phyloP scores from a whole-genome alignment of 2,329 filamentous ascomycete species.

The Paecilomyces fulvus region DNA sequence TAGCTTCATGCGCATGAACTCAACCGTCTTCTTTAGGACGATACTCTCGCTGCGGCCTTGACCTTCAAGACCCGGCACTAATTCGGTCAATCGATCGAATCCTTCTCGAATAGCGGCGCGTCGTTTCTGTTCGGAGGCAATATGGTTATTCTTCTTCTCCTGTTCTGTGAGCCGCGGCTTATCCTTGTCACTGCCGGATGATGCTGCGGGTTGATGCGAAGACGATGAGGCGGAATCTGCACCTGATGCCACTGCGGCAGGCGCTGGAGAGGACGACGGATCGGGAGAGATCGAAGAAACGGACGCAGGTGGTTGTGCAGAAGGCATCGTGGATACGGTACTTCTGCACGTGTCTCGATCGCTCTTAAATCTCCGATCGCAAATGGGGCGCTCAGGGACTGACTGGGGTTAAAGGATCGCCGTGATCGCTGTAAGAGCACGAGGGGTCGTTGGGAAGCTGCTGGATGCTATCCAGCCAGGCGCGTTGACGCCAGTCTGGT shows the following conservation, averaged over 20 bases:
- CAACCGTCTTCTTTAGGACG: constrained; percentile 65
- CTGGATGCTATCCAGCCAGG: neutral
- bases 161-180: constrained; percentile 59
- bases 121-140: constrained; percentile 57
- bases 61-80: constrained; percentile 74
- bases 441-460: neutral
- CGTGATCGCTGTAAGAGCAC: neutral
- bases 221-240: constrained; percentile 9
- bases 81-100: constrained; percentile 70
- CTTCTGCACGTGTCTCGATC: neutral
- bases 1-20: constrained; percentile 55
- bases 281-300: constrained; percentile 17
- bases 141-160: constrained; percentile 68
- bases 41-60: constrained; percentile 78
- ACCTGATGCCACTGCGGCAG: constrained; percentile 15
- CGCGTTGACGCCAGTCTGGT: neutral
- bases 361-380: neutral
- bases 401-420: neutral
- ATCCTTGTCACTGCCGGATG: constrained; percentile 31
- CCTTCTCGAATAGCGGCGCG: constrained; percentile 70
- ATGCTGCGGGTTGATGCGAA: constrained; percentile 4
- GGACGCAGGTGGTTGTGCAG: constrained; percentile 14
- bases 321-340: constrained; percentile 12
- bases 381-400: neutral
- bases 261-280: constrained; percentile 14